Evolutionary conservation across 2,329 filamentous ascomycete genomes (phyloP), one percentile per base, ranked within the genome.

Genomic region (Fusarium brevicatenulatum): DNA sequence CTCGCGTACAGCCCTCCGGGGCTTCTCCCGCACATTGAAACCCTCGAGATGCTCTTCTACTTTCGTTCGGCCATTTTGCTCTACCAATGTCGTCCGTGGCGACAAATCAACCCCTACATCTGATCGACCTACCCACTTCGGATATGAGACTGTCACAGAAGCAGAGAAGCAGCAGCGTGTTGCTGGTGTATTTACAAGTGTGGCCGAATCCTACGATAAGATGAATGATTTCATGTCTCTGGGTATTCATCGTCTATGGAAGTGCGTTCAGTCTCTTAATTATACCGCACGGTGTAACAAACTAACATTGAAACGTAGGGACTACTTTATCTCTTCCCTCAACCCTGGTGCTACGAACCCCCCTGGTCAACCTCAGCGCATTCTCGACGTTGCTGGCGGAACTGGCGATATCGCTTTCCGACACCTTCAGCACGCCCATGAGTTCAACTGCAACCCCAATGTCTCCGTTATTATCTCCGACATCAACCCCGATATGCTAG

Each of bases 201-300:
- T 99, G 44, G 96, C 96, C 75, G 91, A 93, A 71, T 94, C 93
- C 23, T 99, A 99, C 84, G 96, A 99, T 83, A 92, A 92, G 71
- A 99, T 99, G 96, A 99, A 99, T 85, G 96, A 99, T 82, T 89
- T 98, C 76, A 99, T 99, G 96, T 98, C 96, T 12, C 90, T 99
- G 53, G 96, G 96, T 62, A 95, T 97, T 84, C 96, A 99, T 83
- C 93, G 96, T 47, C 86, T 99, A 42, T 99, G 96, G 96, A 99
- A 92, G 89, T 89, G 76, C 55, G 87, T 82, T 52, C 18, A 42
- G 46, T 30, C 46, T 23, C n/a, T n/a, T 12, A 19, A 16, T 9
- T 36, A 21, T 37, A 21, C 28, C 25, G 18, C 39, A 32, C 11
- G n/a, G 9, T 37, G 15, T n/a, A 54, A 25, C 21, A 34, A n/a